These are phyloP conservation scores for Stephania cephalantha DNA, from an alignment of 164 flowering plant genomes.

Conservation along the genomic window DNA sequence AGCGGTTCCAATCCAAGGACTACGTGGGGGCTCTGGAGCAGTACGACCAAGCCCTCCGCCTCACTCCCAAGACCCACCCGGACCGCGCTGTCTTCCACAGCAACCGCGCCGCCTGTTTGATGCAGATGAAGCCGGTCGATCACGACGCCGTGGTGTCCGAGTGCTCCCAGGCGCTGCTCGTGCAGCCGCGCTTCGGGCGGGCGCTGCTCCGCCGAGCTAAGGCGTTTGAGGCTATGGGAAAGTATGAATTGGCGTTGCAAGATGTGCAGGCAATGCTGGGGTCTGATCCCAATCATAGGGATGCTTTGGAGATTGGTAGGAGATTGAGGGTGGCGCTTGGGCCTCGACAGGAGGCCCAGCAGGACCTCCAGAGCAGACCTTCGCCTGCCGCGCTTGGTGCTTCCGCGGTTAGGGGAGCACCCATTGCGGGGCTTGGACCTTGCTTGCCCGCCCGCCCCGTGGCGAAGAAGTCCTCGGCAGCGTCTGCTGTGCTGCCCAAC, in stretches of 20 bases:
- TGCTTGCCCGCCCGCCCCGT: constrained; percentile 81
- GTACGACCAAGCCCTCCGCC: constrained; percentile 75
- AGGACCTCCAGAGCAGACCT: constrained; percentile 87
- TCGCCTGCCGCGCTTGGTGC: constrained; percentile 99
- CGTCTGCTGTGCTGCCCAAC: constrained; percentile 17
- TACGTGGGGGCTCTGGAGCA: constrained; percentile 78
- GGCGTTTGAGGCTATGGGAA: constrained; percentile 80
- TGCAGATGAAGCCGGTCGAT: constrained; percentile 95
- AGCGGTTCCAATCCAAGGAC: constrained; percentile 73
- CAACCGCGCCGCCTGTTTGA: constrained; percentile 92
- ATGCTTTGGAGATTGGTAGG: constrained; percentile 73
- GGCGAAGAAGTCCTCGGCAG: constrained; percentile 38
- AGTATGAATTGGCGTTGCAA: constrained; percentile 81
- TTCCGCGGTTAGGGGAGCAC: constrained; percentile 91
- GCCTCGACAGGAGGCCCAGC: constrained; percentile 71
- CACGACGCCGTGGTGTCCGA: constrained; percentile 78
- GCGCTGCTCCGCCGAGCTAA: constrained; percentile 87
- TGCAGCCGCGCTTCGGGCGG: constrained; percentile 68
- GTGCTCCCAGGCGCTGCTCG: constrained; percentile 78
- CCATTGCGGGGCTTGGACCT: constrained; percentile 83
- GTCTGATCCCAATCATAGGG: constrained; percentile 64
- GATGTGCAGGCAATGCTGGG: constrained; percentile 64
- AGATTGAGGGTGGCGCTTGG: constrained; percentile 60
- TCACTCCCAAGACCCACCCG: constrained; percentile 78
- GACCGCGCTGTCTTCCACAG: constrained; percentile 96